Conservation (phyloP, 2,329 filamentous ascomycete genomes). For the Calycina herbarum region DNA sequence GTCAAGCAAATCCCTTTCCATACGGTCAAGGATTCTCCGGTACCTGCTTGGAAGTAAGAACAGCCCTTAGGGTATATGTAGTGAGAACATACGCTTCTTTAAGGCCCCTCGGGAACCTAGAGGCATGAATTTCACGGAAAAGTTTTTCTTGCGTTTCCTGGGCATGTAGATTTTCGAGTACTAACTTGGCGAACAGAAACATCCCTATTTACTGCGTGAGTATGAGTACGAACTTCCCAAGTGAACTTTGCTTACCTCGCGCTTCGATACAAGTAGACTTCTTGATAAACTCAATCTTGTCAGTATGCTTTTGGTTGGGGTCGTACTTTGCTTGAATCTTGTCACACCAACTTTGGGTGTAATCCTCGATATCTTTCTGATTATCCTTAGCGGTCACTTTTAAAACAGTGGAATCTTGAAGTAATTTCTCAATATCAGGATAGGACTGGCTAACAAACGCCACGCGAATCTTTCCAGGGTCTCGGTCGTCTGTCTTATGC, state of each 20-base stretch:
- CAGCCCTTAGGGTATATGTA: too few relatives aligned
- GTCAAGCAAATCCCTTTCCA: neutral
- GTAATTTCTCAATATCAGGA: constrained; percentile 33
- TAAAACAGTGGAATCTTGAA: constrained; percentile 30
- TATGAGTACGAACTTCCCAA: neutral
- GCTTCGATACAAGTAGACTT: constrained; percentile 25
- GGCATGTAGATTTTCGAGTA: constrained; percentile 31
- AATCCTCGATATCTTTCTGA: constrained; percentile 37
- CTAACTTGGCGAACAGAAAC: constrained; percentile 38
- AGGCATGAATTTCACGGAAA: constrained; percentile 16
- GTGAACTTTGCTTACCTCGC: constrained; percentile 24
- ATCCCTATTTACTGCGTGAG: constrained; percentile 26
- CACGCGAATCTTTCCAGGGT: constrained; percentile 29
- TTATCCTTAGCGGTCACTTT: constrained; percentile 33
- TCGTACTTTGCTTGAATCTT: constrained; percentile 33
- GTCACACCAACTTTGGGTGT: constrained; percentile 24
- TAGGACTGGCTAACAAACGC: constrained; percentile 43
- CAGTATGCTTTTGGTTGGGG: constrained; percentile 16
- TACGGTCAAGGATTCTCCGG: neutral
- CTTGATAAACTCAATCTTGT: constrained; percentile 12
- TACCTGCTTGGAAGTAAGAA: neutral
- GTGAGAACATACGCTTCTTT: constrained; percentile 23
- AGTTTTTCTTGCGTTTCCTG: constrained; percentile 16
- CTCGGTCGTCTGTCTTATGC: constrained; percentile 10
- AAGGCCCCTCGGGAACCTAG: constrained; percentile 19